Percentiles rank a stretch among this genome's conserved stretches.
These are phyloP conservation scores for Globisporangium viniferum DNA, from an alignment of 352 stramenopile species.

Conservation along the genomic window DNA sequence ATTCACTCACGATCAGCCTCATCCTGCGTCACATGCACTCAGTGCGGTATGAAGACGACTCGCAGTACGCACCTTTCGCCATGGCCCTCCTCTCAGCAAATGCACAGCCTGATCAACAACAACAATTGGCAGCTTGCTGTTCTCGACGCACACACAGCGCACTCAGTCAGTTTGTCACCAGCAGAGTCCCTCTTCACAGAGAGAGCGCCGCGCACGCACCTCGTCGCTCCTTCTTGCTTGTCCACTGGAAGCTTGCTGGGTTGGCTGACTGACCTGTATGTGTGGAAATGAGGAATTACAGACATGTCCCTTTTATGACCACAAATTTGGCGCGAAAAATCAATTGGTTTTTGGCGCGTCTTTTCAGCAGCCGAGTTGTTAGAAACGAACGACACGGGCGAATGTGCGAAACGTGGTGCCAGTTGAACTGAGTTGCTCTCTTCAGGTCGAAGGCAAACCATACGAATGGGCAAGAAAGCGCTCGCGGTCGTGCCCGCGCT, in stretches of 20 bases:
- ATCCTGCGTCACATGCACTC: neutral
- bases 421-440: neutral
- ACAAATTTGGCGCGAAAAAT: conserved; percentile 14
- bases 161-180: neutral
- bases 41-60: neutral
- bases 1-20: neutral
- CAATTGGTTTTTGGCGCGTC: conserved; percentile 13
- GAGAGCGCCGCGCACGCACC: neutral
- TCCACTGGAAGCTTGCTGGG: neutral
- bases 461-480: conserved; percentile 40
- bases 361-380: neutral
- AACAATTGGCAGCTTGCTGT: neutral
- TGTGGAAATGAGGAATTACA: conserved; percentile 11
- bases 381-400: neutral
- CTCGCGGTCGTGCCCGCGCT: conserved; percentile 50
- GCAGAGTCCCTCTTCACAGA: neutral
- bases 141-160: neutral
- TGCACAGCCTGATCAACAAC: neutral
- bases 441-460: neutral
- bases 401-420: neutral
- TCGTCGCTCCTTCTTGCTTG: neutral
- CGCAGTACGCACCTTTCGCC: conserved; percentile 7
- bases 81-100: neutral
- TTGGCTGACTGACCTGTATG: neutral
- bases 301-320: neutral